phyloP scores from a whole-genome alignment of 2,329 filamentous ascomycete genomes.

The Apiospora sp. region DNA sequence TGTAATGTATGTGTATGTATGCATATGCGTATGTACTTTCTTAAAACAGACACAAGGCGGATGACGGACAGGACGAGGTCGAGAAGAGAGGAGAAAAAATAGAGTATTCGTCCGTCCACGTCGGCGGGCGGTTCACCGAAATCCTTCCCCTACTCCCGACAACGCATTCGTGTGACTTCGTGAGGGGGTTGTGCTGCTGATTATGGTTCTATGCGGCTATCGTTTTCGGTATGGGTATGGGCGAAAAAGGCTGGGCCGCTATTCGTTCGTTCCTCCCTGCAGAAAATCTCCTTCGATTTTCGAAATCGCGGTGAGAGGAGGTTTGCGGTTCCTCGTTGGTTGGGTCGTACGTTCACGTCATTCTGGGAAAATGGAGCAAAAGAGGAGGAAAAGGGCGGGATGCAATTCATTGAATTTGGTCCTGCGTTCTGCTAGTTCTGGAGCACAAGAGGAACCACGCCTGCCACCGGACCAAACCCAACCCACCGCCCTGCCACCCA shows the following conservation, averaged over 20 bases:
- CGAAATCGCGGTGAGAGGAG: slow-evolving; percentile 7
- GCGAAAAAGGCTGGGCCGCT: not conserved
- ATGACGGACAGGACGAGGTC: slow-evolving; percentile 21
- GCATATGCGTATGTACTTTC: not conserved
- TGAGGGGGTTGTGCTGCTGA: slow-evolving; percentile 6
- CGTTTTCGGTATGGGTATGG: slow-evolving; percentile 6
- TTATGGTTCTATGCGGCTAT: slow-evolving; percentile 5
- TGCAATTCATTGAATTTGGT: slow-evolving; percentile 3
- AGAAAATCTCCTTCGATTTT: not conserved
- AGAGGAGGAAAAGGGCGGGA: slow-evolving; percentile 9
- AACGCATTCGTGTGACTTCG: slow-evolving; percentile 24
- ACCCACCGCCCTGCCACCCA: not conserved
- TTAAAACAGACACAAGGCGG: not conserved
- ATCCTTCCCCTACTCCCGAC: slow-evolving; percentile 13
- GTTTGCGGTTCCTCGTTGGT: slow-evolving; percentile 1
- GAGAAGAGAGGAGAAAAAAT: not conserved
- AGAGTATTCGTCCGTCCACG: slow-evolving; percentile 19
- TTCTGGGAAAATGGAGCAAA: slow-evolving; percentile 12
- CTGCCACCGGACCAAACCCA: slow-evolving; percentile 6
- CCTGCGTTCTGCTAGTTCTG: not conserved
- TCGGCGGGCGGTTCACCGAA: slow-evolving; percentile 17
- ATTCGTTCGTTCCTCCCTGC: not conserved
- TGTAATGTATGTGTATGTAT: slow-evolving; percentile 10
- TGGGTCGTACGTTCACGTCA: slow-evolving; percentile 13
- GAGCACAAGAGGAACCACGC: not conserved